Conservation (phyloP, 2,329 filamentous ascomycete genomes). For the Sarocladium oryzae region DNA sequence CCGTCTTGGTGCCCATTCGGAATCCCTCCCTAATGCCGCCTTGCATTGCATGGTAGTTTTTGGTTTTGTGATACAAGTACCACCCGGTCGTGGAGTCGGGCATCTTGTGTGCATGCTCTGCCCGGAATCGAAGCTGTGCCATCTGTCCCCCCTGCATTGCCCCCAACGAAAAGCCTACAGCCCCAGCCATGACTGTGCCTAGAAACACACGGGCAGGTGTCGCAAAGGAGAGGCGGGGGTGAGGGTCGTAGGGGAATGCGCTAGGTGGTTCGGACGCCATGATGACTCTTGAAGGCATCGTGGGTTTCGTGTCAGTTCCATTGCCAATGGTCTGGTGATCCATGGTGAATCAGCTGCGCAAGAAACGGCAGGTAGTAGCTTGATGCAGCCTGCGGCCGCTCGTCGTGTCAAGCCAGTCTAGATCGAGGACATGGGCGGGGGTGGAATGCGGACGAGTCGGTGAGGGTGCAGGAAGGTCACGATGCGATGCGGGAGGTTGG, state of each 20-base stretch:
- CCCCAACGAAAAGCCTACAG: constrained; percentile 65
- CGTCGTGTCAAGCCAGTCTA: constrained; percentile 4
- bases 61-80: constrained; percentile 98
- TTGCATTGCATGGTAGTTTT: constrained; percentile 82
- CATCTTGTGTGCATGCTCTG: constrained; percentile 92
- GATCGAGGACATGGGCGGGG: background rate
- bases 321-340: constrained; percentile 2
- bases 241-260: constrained; percentile 21
- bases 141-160: constrained; percentile 65
- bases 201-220: constrained; percentile 60
- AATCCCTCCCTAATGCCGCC: constrained; percentile 74
- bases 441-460: constrained; percentile 5
- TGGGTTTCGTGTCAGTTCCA: constrained; percentile 2
- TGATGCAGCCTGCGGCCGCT: constrained; percentile 1
- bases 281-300: constrained; percentile 3
- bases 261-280: constrained; percentile 14
- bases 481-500: background rate
- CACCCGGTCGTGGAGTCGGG: constrained; percentile 77
- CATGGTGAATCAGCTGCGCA: background rate
- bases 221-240: constrained; percentile 54
- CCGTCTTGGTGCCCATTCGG: constrained; percentile 64
- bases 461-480: constrained; percentile 5
- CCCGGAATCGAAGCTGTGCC: constrained; percentile 78
- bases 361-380: background rate
- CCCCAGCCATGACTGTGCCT: constrained; percentile 55